A percentile compares a stretch with the other conserved stretches of the same genome.
Evolutionary conservation across 352 stramenopile genomes (phyloP).

Genomic region (Globisporangium radiosum): DNA sequence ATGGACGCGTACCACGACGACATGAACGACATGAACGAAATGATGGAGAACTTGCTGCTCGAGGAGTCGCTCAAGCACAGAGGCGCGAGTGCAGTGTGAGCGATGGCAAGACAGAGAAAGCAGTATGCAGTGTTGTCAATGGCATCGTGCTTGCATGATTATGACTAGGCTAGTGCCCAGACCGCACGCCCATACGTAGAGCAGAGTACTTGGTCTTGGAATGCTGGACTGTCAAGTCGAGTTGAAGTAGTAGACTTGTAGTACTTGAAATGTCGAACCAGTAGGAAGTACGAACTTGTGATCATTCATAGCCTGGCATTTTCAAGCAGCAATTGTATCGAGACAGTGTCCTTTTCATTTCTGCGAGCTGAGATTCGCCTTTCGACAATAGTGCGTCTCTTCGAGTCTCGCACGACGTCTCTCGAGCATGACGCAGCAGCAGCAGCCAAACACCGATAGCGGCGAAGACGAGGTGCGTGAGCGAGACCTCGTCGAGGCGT

Average conservation of each 20-base stretch:
- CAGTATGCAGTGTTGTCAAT: no score
- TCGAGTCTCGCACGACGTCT: background rate
- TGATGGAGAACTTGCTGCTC: slow-evolving; percentile 47
- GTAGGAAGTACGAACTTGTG: background rate
- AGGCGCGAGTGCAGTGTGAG: background rate
- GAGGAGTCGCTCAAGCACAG: slow-evolving; percentile 18
- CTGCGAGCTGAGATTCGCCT: background rate
- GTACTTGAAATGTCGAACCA: background rate
- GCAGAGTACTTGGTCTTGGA: background rate
- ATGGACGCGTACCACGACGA: slow-evolving; percentile 50
- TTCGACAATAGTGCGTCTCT: background rate
- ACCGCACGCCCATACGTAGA: background rate
- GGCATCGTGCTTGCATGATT: no score
- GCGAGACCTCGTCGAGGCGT: slow-evolving; percentile 69
- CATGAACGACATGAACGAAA: slow-evolving; percentile 34
- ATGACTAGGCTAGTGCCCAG: no score
- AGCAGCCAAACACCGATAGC: background rate
- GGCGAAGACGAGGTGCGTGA: slow-evolving; percentile 38
- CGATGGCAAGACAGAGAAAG: no score
- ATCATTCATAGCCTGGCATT: background rate
- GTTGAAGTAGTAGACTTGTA: background rate
- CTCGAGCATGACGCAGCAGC: background rate
- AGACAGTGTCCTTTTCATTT: no score
- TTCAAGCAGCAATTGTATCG: background rate
- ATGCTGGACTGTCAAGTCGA: background rate